Percentiles rank a stretch among this genome's conserved stretches.
These are phyloP conservation scores for Eruca vesicaria DNA, from an alignment of 441 rosid genomes.

Conservation along the genomic window DNA sequence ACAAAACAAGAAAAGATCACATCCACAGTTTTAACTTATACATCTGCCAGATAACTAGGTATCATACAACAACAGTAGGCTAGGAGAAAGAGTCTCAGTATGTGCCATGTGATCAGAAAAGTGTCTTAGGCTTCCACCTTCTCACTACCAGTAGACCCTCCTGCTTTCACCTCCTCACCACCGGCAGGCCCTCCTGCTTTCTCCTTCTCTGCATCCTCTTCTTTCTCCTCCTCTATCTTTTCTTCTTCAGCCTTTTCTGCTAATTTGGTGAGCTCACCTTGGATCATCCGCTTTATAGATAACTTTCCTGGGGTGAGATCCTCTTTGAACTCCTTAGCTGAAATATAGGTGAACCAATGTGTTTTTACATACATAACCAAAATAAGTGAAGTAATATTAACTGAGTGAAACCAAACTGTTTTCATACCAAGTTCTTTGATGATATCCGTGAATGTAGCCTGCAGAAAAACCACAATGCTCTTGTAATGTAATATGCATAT, in stretches of 20 bases:
- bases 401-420: slow-evolving; percentile 16
- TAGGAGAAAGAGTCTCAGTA: background rate
- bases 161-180: background rate
- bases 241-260: slow-evolving; percentile 80
- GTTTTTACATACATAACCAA: background rate
- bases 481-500: background rate
- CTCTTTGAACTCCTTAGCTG: slow-evolving; percentile 55
- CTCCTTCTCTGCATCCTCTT: slow-evolving; percentile 31
- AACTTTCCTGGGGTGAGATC: slow-evolving; percentile 82
- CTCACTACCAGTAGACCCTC: background rate
- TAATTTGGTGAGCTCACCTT: slow-evolving; percentile 84
- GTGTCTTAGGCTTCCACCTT: background rate
- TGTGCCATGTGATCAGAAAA: background rate
- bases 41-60: background rate
- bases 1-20: background rate
- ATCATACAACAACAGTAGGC: background rate
- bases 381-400: background rate
- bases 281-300: slow-evolving; percentile 78
- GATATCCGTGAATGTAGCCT: slow-evolving; percentile 99
- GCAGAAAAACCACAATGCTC: slow-evolving; percentile 38
- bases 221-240: slow-evolving; percentile 44
- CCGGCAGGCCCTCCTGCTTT: background rate
- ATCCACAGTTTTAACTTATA: background rate
- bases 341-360: slow-evolving; percentile 19
- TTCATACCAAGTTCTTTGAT: slow-evolving; percentile 87